phyloP scores from a whole-genome alignment of 495 filamentous ascomycete genomes.

The Bryoglossum gracile region DNA sequence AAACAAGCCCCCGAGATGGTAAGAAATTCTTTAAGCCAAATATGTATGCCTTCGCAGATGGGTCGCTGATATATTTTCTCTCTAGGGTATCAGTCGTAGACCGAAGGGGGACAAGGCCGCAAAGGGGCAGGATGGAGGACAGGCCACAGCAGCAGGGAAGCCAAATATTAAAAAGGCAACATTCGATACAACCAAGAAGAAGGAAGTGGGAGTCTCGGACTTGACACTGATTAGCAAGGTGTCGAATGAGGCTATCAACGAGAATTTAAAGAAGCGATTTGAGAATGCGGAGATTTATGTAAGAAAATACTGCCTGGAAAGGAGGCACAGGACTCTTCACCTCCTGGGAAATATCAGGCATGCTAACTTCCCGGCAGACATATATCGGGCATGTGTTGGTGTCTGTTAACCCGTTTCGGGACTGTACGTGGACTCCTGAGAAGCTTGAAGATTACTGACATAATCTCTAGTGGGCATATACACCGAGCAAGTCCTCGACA shows the following conservation, averaged over 20 bases:
- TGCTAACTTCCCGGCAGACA: constrained; percentile 48
- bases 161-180: constrained; percentile 87
- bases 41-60: too few relatives aligned
- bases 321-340: not conserved
- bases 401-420: constrained; percentile 97
- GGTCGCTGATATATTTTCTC: constrained; percentile 9
- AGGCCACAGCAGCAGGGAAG: constrained; percentile 40
- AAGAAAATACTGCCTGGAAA: constrained; percentile 32
- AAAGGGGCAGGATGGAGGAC: constrained; percentile 54
- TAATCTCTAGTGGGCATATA: constrained; percentile 77
- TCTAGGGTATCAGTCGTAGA: constrained; percentile 48
- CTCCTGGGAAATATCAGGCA: constrained; percentile 9
- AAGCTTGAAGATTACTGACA: not conserved
- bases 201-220: constrained; percentile 97
- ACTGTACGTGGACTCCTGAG: constrained; percentile 48
- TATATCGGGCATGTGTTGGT: constrained; percentile 99
- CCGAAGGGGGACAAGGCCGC: constrained; percentile 50
- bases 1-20: too few relatives aligned
- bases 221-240: constrained; percentile 97
- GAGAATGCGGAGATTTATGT: constrained; percentile 95
- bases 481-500: constrained; percentile 83
- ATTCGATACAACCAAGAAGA: constrained; percentile 95
- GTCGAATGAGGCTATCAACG: constrained; percentile 98
- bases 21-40: too few relatives aligned
- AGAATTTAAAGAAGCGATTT: constrained; percentile 95